A percentile compares a stretch with the other conserved stretches of the same genome.
phyloP scores from a whole-genome alignment of 2,329 filamentous ascomycete genomes.

The Curvularia sp. region DNA sequence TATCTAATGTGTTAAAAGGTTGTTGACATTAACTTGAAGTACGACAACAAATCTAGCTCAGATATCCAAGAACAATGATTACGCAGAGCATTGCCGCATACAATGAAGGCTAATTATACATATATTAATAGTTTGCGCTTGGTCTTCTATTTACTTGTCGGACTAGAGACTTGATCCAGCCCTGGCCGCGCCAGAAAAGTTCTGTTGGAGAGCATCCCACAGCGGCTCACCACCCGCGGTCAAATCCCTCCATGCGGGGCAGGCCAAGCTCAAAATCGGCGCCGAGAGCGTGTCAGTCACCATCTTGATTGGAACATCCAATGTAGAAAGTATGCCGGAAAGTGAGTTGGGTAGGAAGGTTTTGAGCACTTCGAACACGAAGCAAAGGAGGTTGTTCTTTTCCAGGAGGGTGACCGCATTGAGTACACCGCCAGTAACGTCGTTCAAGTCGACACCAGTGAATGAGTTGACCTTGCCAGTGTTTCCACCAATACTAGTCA shows the following conservation, averaged over 20 bases:
- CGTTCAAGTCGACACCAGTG: constrained; percentile 50
- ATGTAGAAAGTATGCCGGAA: constrained; percentile 33
- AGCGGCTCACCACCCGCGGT: constrained; percentile 22
- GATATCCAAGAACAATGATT: no score
- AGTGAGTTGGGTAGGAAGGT: constrained; percentile 47
- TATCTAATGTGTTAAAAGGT: not conserved
- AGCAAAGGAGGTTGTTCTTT: constrained; percentile 51
- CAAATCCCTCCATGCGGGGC: constrained; percentile 35
- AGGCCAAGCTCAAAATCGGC: constrained; percentile 32
- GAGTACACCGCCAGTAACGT: constrained; percentile 37
- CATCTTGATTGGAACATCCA: constrained; percentile 32
- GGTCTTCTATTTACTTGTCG: not conserved
- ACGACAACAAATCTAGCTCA: not conserved
- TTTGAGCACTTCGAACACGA: constrained; percentile 45
- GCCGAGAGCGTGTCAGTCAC: constrained; percentile 27
- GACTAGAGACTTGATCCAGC: constrained; percentile 16
- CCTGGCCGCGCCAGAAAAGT: constrained; percentile 19
- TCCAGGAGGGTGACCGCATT: constrained; percentile 43
- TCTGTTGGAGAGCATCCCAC: constrained; percentile 27
- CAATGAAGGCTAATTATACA: not conserved
- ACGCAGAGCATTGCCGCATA: not conserved
- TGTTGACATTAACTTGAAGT: not conserved
- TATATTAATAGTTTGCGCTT: not conserved
- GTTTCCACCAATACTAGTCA: constrained; percentile 58
- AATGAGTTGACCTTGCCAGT: constrained; percentile 60